phyloP scores from a whole-genome alignment of 768 basidiomycete species.

The Trichaptum fuscoviolaceum region DNA sequence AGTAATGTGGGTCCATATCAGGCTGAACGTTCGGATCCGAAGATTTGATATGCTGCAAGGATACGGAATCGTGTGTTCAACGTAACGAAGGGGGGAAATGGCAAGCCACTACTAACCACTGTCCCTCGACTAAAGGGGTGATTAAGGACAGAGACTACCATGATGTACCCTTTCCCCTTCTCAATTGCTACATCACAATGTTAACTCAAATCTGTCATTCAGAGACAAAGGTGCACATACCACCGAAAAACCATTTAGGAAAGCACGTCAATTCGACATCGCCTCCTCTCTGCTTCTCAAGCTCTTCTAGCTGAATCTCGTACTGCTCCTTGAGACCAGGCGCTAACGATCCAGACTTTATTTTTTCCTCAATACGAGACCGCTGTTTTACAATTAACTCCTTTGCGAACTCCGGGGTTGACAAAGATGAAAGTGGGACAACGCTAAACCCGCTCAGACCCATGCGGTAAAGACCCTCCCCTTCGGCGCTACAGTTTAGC shows the following conservation, averaged over 20 bases:
- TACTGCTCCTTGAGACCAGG: constrained; percentile 37
- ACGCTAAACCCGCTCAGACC: constrained; percentile 3
- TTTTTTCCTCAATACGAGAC: not conserved
- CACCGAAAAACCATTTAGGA: constrained; percentile 3
- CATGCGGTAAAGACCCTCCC: constrained; percentile 8
- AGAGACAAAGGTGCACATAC: not conserved
- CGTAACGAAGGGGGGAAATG: not conserved
- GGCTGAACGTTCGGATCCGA: constrained; percentile 19
- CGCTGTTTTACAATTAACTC: not conserved
- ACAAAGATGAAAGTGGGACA: constrained; percentile 5
- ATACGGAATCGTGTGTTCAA: not conserved
- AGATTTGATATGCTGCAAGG: constrained; percentile 18
- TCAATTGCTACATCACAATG: constrained; percentile 4
- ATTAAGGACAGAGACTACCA: constrained; percentile 18
- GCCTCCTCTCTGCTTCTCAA: constrained; percentile 19
- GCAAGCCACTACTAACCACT: constrained; percentile 18
- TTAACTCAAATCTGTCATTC: too few relatives aligned
- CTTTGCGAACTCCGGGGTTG: not conserved
- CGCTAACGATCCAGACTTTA: not conserved
- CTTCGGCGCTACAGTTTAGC: constrained; percentile 6
- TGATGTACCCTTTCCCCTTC: constrained; percentile 21
- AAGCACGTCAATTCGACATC: not conserved
- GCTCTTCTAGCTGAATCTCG: constrained; percentile 28
- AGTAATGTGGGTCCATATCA: constrained; percentile 25
- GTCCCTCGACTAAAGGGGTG: constrained; percentile 27